Base-by-base conservation (phyloP, 2,329 filamentous ascomycete genomes). In the Orbilia ellipsospora region DNA sequence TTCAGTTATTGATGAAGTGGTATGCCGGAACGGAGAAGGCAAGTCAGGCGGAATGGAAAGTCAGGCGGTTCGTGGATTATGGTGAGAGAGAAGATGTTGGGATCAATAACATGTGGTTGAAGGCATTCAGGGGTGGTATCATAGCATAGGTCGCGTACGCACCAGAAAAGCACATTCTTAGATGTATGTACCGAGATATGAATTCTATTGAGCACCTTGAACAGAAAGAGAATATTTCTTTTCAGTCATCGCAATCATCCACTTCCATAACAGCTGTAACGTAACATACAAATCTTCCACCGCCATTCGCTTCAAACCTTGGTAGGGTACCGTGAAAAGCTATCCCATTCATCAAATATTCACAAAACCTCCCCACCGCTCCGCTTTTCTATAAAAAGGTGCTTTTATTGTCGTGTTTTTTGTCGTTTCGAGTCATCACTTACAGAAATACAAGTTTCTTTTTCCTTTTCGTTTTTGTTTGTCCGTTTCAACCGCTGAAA, bases 381-480 rank as follows among this genome's bases (percentile, higher is more conserved):
- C 23, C 23, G 23, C 23, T 62, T 62, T 63, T 50, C 26, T 62
- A 10, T 55, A 56, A 51, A 10, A 26, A 10, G 20, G n/a, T 60
- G 28, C 36, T 40, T n/a, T 31, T 67, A 12, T 28, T 59, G 51
- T 52, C 15, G 55, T 18, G 23, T 40, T 18, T 18, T 51, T 44
- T 63, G 48, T 18, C 50, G 55, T 68, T 63, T 42, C 50, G 31
- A 48, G 54, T 40, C 59, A 45, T 59, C 6, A 42, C 51, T 52
- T 62, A 73, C 57, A 65, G 61, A 73, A 73, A 73, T 73, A 73
- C 54, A 65, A 55, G 36, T 63, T 45, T 23, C 28, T 40, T 60
- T 66, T 51, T 42, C 56, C 16, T 51, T 61, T 60, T 73, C 52
- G 44, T 52, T 66, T 54, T 56, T 40, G 18, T 73, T 18, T 48